Base-by-base conservation (phyloP, 306 rosid species). In the Pyrus bretschneideri region DNA sequence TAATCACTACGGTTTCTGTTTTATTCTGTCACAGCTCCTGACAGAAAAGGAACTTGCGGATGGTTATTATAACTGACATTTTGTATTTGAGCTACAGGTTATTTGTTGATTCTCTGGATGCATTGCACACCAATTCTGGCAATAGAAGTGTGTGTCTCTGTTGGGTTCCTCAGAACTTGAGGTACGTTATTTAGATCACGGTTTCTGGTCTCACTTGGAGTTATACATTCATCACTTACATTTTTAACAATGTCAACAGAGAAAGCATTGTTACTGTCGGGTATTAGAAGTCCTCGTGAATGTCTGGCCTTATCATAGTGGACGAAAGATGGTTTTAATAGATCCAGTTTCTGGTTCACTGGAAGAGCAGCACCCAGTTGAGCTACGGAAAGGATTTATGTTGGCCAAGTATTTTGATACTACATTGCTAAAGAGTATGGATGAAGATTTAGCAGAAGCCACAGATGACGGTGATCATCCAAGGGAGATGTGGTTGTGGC, bases 231-330 rank as follows among this genome's bases (percentile, higher is more conserved):
- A 72, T 80, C 65, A 35, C 33, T 23, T n/a, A 21, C 77, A 51
- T 68, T 64, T 35, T 81, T 75, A 25, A 60, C 9, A 17, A 30
- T 30, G 15, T 76, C 62, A 70, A 55, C 93, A 95, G 99, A 75
- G 68, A 85, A 88, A 85, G 76, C 97, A 92, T 79, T 95, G 97
- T 78, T 92, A 89, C 85, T 92, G 97, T 82, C 93, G 93, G 68
- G 85, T 95, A 49, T 68, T 86, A 84, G 99, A 95, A 71, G 86
- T 95, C 79, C 97, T 95, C 74, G 87, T 95, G 82, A 95, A 95
- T 79, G 84, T 95, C 55, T 95, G 99, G 99, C 97, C 97, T 78
- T 95, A 92, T 86, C 99, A 95, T 70, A 92, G 97, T 64, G 97
- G 89, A 13, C 85, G 97, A 68, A 95, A 84, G 85, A 92, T 95